Conservation (phyloP, 257 asterid species). For the Solanum pimpinellifolium region DNA sequence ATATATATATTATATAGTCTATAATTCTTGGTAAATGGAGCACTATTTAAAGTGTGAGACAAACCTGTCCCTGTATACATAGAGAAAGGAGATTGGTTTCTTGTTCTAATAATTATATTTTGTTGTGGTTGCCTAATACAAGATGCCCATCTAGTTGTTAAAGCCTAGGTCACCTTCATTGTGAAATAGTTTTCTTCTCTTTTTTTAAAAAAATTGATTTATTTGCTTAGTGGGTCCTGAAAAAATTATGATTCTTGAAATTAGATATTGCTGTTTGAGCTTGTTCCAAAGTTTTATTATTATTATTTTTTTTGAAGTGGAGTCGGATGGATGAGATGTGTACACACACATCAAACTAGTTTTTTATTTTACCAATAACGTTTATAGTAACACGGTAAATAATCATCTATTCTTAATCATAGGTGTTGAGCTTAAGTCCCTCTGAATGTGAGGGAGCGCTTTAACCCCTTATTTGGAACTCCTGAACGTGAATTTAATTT, state of each 20-base stretch:
- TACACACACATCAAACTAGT: background rate
- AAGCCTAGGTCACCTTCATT: background rate
- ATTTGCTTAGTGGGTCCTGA: background rate
- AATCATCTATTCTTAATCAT: fast-evolving
- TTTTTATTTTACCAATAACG: too few species aligned
- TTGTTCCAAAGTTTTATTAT: background rate
- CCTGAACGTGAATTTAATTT: fast-evolving
- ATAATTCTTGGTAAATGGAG: slow-evolving; percentile 3
- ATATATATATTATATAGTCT: background rate
- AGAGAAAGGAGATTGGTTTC: slow-evolving; percentile 6
- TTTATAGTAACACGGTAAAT: too few species aligned
- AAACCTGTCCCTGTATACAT: slow-evolving; percentile 5
- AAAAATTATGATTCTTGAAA: slow-evolving; percentile 9
- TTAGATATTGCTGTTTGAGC: slow-evolving; percentile 3
- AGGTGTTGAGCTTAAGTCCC: background rate
- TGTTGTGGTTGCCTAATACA: background rate
- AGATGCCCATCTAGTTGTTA: slow-evolving; percentile 8
- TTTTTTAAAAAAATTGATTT: background rate
- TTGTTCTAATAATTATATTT: background rate
- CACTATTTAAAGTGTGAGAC: slow-evolving; percentile 1
- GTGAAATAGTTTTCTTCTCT: slow-evolving; percentile 7
- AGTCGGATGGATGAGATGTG: background rate
- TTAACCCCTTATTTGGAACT: background rate
- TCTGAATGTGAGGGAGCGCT: background rate
- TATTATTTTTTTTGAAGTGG: background rate